These are phyloP conservation scores for Chrysoporthe puriensis DNA, from an alignment of 2,329 filamentous ascomycete genomes.

Conservation along the genomic window DNA sequence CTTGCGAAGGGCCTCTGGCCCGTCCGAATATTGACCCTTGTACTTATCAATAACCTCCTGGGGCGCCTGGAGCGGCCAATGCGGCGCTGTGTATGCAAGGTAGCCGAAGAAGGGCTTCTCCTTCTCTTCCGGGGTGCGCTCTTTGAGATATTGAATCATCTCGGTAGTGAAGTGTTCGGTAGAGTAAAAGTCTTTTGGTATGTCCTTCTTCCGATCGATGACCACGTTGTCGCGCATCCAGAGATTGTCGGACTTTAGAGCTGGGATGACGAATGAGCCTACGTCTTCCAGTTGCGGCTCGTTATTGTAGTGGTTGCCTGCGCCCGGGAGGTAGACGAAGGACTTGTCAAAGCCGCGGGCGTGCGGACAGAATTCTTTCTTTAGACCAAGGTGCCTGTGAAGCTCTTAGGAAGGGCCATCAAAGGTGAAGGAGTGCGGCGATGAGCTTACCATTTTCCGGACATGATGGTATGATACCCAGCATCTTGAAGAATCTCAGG, in stretches of 20 bases:
- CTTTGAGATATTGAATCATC: slow-evolving; percentile 54
- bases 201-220: slow-evolving; percentile 43
- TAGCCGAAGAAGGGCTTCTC: slow-evolving; percentile 61
- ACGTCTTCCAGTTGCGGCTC: slow-evolving; percentile 45
- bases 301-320: slow-evolving; percentile 58
- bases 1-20: slow-evolving; percentile 58
- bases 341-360: slow-evolving; percentile 63
- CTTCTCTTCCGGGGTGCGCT: slow-evolving; percentile 44
- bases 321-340: slow-evolving; percentile 63
- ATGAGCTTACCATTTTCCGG: slow-evolving; percentile 33
- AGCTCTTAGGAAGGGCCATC: background rate
- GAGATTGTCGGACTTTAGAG: slow-evolving; percentile 43
- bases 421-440: background rate
- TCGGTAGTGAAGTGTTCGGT: slow-evolving; percentile 54
- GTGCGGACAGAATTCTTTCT: slow-evolving; percentile 57
- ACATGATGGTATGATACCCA: slow-evolving; percentile 39
- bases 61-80: slow-evolving; percentile 66
- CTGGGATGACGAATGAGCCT: slow-evolving; percentile 40
- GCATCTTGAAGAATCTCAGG: slow-evolving; percentile 36
- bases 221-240: slow-evolving; percentile 44
- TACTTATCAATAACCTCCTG: slow-evolving; percentile 58
- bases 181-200: slow-evolving; percentile 57
- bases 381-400: slow-evolving; percentile 49
- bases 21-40: slow-evolving; percentile 62
- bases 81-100: slow-evolving; percentile 63